Evolutionary conservation across 306 rosid genomes (phyloP).

Genomic region (Astragalus glycyphyllos): DNA sequence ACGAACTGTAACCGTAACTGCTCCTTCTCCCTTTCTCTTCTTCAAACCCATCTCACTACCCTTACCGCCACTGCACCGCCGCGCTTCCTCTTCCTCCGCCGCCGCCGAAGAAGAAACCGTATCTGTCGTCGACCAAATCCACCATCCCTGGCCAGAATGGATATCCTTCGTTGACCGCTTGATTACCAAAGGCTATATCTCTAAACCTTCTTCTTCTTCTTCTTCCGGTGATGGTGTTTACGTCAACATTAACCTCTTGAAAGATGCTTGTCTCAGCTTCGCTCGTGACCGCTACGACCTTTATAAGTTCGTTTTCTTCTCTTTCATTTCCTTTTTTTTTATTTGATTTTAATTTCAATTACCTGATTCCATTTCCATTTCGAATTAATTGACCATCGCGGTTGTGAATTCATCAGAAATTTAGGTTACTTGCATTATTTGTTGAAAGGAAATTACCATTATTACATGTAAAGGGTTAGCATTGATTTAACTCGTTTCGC

Average conservation of each 20-base stretch:
- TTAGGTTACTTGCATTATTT: neutral
- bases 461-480: neutral
- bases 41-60: constrained; percentile 42
- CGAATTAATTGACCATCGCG: neutral
- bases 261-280: constrained; percentile 79
- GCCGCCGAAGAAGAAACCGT: constrained; percentile 36
- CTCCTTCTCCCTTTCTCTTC: constrained; percentile 42
- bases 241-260: constrained; percentile 59
- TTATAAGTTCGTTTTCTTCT: constrained; percentile 54
- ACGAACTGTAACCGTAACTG: constrained; percentile 28
- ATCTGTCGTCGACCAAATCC: constrained; percentile 16
- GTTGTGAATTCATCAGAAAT: neutral
- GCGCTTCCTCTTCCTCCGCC: constrained; percentile 40
- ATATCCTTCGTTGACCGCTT: constrained; percentile 79
- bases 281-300: constrained; percentile 89
- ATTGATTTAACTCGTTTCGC: constrained; percentile 35
- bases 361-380: constrained; percentile 20
- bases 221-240: constrained; percentile 40
- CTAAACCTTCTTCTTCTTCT: constrained; percentile 36
- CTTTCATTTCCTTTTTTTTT: neutral
- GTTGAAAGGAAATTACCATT: too few species aligned
- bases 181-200: constrained; percentile 69
- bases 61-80: constrained; percentile 42
- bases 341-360: neutral
- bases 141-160: constrained; percentile 98